Percentiles rank a stretch among this genome's conserved stretches.
These are phyloP conservation scores for Coemansia sp. DNA, from an alignment of 192 early-diverging fungal species.

Conservation along the genomic window DNA sequence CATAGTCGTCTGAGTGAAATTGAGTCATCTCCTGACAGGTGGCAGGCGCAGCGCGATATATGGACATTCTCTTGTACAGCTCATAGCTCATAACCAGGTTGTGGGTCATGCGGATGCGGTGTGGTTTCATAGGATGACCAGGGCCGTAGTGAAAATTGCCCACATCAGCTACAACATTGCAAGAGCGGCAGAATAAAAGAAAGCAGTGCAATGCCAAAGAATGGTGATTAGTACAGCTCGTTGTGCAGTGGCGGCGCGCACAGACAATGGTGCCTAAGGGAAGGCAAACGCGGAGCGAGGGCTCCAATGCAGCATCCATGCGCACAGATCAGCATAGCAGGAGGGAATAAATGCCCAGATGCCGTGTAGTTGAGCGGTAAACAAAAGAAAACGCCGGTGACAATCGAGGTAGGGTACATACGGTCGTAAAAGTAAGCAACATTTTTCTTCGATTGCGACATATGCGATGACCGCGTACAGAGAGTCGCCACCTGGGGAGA, in stretches of 20 bases:
- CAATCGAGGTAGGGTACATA: conserved; percentile 20
- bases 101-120: conserved; percentile 94
- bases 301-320: not conserved
- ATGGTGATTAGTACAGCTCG: not conserved
- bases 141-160: conserved; percentile 88
- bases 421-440: conserved; percentile 56
- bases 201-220: conserved; percentile 1
- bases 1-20: conserved; percentile 95
- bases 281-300: not conserved
- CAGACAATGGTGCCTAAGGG: not conserved
- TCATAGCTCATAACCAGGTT: conserved; percentile 96
- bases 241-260: conserved; percentile 1
- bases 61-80: conserved; percentile 91
- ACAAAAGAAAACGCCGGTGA: not conserved
- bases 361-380: not conserved
- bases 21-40: conserved; percentile 92
- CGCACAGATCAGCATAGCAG: not conserved
- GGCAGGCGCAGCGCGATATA: conserved; percentile 76
- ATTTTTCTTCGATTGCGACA: conserved; percentile 41
- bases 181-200: not conserved
- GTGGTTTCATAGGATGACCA: conserved; percentile 98
- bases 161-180: conserved; percentile 54
- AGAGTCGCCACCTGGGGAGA: not conserved
- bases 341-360: not conserved
- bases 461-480: conserved; percentile 1